Evolutionary conservation across 805 yeast species (phyloP).

Genomic region (Candida railenensis): DNA sequence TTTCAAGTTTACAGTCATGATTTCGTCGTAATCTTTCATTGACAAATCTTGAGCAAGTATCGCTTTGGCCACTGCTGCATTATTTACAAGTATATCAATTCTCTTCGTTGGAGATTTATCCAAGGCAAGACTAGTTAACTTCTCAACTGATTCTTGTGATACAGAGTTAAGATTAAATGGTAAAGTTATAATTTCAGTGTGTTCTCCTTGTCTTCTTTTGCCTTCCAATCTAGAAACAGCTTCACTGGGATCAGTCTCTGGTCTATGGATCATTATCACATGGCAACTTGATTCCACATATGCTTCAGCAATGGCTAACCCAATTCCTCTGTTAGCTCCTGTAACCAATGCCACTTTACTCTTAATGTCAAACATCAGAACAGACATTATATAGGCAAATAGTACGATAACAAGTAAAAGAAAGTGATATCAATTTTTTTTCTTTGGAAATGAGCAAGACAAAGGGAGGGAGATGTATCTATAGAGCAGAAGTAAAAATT

Average conservation of each 20-base stretch:
- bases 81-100: slow-evolving; percentile 13
- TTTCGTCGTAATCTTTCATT: slow-evolving; percentile 11
- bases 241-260: slow-evolving; percentile 4
- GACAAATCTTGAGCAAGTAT: slow-evolving; percentile 11
- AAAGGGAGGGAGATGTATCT: no score
- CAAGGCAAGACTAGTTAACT: slow-evolving; percentile 5
- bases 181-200: slow-evolving; percentile 4
- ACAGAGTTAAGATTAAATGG: slow-evolving; percentile 2
- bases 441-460: no score
- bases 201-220: no score
- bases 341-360: slow-evolving; percentile 45
- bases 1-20: slow-evolving; percentile 10
- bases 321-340: slow-evolving; percentile 42
- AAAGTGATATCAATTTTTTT: no score
- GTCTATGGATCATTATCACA: slow-evolving; percentile 15
- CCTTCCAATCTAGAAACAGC: slow-evolving; percentile 6
- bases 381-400: no score
- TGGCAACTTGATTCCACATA: slow-evolving; percentile 39
- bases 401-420: no score
- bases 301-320: slow-evolving; percentile 40
- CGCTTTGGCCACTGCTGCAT: slow-evolving; percentile 13
- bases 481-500: no score
- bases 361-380: no score
- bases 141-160: background rate
- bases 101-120: slow-evolving; percentile 8